Evolutionary conservation across 306 rosid species (phyloP), one percentile per base, ranked within the genome.

Genomic region (Malus asiatica): DNA sequence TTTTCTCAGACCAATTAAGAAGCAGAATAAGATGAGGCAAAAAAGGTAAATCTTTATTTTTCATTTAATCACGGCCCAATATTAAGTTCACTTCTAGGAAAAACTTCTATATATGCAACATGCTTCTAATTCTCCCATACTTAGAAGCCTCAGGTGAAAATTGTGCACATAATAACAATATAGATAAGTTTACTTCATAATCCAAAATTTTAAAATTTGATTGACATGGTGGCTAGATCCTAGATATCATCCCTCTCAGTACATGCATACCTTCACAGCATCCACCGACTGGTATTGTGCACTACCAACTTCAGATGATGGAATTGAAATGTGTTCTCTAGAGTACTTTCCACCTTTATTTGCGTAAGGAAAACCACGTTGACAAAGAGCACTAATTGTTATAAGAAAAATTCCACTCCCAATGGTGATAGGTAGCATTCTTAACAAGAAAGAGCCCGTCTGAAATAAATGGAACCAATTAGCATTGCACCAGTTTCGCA

Each of bases 371-470:
- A 87, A 77, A 83, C 77, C 71, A 61, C 86, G 75, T 82, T 83
- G 95, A 74, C 90, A 82, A 30, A 94, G 63, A 74, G 88, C 93
- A 83, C 85, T 80, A 73, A 92, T 72, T 68, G 89, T 80, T n/a
- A 84, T 80, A 51, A 94, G 88, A 81, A 92, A 87, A 88, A 90
- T 72, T 71, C 95, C 98, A 80, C 85, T 88, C 65, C 88, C 93
- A 81, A 90, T 77, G 73, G 83, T 66, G 70, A 83, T 83, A 64
- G 96, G 86, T 57, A 92, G 62, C 67, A 86, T 74, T 80, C 82
- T 88, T 65, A 79, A 79, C 33, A 88, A 79, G 20, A 81, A 59
- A 65, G 86, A 87, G 73, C 77, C 85, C 72, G 85, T 87, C 98
- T 91, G 85, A 73, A 77, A 83, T 51, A 79, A 67, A 83, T 4